A percentile compares a stretch with the other conserved stretches of the same genome.
Conservation (phyloP, 805 yeast species). For the Nakazawaea sp. region DNA sequence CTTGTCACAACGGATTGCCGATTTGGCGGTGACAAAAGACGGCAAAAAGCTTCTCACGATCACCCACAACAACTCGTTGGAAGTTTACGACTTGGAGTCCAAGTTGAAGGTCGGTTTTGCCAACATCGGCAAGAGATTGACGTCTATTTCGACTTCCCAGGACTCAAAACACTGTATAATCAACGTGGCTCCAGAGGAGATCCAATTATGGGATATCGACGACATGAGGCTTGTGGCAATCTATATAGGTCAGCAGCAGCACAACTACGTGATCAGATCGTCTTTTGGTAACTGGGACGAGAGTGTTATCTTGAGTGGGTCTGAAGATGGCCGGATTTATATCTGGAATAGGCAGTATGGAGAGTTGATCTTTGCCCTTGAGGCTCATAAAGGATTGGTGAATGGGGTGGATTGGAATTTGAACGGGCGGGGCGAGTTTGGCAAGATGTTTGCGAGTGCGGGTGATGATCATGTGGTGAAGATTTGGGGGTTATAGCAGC, state of each 20-base stretch:
- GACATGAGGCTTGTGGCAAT: slow-evolving; percentile 52
- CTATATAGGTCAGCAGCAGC: slow-evolving; percentile 68
- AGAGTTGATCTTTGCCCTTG: slow-evolving; percentile 50
- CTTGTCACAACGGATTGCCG: slow-evolving; percentile 52
- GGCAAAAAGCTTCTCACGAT: slow-evolving; percentile 57
- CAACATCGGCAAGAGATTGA: slow-evolving; percentile 49
- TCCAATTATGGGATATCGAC: slow-evolving; percentile 75
- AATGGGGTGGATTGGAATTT: slow-evolving; percentile 75
- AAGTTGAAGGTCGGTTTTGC: slow-evolving; percentile 37
- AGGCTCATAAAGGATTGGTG: slow-evolving; percentile 61
- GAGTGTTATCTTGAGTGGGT: slow-evolving; percentile 69
- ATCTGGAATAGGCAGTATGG: slow-evolving; percentile 76
- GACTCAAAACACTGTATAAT: slow-evolving; percentile 53
- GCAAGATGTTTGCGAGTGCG: slow-evolving; percentile 62
- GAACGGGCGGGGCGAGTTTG: slow-evolving; percentile 17
- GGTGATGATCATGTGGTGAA: slow-evolving; percentile 75
- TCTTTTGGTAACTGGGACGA: slow-evolving; percentile 71
- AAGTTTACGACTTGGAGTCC: slow-evolving; percentile 46
- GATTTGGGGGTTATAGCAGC: slow-evolving; percentile 46
- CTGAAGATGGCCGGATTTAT: slow-evolving; percentile 73
- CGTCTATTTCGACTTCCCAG: slow-evolving; percentile 55
- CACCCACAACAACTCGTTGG: slow-evolving; percentile 54
- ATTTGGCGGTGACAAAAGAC: slow-evolving; percentile 59
- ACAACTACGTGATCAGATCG: slow-evolving; percentile 63
- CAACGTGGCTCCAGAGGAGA: slow-evolving; percentile 65